Percentiles rank a stretch among this genome's conserved stretches.
phyloP scores from a whole-genome alignment of 352 stramenopile genomes.

The Globisporangium polare region DNA sequence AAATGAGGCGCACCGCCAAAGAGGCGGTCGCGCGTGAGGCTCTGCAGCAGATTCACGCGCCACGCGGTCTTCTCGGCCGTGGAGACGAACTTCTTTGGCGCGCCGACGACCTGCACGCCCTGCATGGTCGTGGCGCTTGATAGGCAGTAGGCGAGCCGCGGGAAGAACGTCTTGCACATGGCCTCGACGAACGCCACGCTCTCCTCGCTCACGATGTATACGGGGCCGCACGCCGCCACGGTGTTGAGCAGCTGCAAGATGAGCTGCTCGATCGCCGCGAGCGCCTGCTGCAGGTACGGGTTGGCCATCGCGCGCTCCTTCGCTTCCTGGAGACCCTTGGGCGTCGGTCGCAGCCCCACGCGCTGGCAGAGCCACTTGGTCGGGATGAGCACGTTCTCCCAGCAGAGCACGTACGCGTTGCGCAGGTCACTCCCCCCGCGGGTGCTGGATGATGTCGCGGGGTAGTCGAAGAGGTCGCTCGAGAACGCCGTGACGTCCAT shows the following conservation, averaged over 20 bases:
- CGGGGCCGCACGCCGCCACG: constrained; percentile 39
- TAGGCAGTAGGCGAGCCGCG: constrained; percentile 57
- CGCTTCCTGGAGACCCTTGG: constrained; percentile 34
- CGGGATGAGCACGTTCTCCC: constrained; percentile 62
- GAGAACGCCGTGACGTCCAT: constrained; percentile 58
- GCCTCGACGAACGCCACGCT: constrained; percentile 57
- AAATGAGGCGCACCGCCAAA: constrained; percentile 43
- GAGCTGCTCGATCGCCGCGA: constrained; percentile 58
- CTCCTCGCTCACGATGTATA: constrained; percentile 69
- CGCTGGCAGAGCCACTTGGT: constrained; percentile 62
- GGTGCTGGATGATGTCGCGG: constrained; percentile 19
- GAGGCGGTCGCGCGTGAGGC: constrained; percentile 50
- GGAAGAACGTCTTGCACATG: constrained; percentile 60
- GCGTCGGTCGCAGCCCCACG: constrained; percentile 37
- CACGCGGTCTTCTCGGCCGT: constrained; percentile 46
- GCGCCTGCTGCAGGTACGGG: constrained; percentile 39
- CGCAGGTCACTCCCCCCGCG: constrained; percentile 23
- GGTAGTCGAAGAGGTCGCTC: constrained; percentile 54
- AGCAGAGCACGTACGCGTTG: constrained; percentile 65
- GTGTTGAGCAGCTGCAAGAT: constrained; percentile 48
- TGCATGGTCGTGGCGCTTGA: constrained; percentile 40
- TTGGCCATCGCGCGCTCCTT: constrained; percentile 43
- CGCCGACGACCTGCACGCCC: constrained; percentile 57
- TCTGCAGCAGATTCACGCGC: constrained; percentile 49
- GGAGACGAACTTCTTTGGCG: constrained; percentile 50